phyloP scores from a whole-genome alignment of 805 yeast genomes.

The Yamadazyma olivae region DNA sequence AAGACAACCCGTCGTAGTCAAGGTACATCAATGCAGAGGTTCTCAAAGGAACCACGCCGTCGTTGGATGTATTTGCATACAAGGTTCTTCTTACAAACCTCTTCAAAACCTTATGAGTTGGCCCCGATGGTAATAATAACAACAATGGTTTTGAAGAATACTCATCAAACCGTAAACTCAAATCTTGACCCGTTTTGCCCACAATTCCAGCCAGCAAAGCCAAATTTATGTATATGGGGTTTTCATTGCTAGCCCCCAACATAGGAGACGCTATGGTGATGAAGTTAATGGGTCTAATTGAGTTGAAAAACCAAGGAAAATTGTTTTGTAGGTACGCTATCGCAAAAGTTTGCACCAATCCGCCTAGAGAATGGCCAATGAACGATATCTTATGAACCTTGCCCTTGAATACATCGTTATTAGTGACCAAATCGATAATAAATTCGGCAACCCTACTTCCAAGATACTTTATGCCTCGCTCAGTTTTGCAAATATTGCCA shows the following conservation, averaged over 20 bases:
- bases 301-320: constrained; percentile 67
- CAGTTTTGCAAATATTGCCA: constrained; percentile 85
- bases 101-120: constrained; percentile 62
- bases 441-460: constrained; percentile 81
- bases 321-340: constrained; percentile 70
- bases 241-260: constrained; percentile 83
- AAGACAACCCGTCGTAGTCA: constrained; percentile 68
- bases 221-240: constrained; percentile 79
- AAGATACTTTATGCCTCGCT: constrained; percentile 77
- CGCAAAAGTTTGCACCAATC: constrained; percentile 87
- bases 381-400: constrained; percentile 70
- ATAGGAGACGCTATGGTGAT: constrained; percentile 85
- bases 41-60: constrained; percentile 93
- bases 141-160: constrained; percentile 59
- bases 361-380: constrained; percentile 92
- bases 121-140: constrained; percentile 71
- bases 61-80: constrained; percentile 88
- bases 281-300: constrained; percentile 71
- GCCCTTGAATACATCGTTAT: constrained; percentile 35
- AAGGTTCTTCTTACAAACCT: constrained; percentile 69
- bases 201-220: constrained; percentile 85
- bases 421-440: constrained; percentile 52
- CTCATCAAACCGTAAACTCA: constrained; percentile 57
- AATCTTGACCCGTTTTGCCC: constrained; percentile 91
- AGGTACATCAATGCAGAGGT: constrained; percentile 83